These are phyloP conservation scores for Lentinula sp. DNA, from an alignment of 768 basidiomycete genomes.

Conservation along the genomic window DNA sequence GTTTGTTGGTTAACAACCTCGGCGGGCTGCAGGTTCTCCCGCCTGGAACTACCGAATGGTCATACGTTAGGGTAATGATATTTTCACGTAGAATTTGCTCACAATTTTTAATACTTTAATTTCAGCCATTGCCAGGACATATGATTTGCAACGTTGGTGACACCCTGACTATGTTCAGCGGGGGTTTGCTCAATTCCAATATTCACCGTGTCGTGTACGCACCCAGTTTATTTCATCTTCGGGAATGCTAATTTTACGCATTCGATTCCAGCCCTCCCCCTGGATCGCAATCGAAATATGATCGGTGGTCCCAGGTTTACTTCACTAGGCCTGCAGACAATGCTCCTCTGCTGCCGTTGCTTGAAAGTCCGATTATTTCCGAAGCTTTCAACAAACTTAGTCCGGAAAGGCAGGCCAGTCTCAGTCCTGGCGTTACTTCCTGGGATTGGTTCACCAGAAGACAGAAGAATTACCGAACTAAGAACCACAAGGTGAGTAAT, in stretches of 20 bases:
- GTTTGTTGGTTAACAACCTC: constrained; percentile 63
- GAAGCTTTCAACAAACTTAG: constrained; percentile 31
- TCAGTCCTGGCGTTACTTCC: constrained; percentile 28
- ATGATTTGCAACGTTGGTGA: constrained; percentile 62
- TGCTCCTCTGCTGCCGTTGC: constrained; percentile 42
- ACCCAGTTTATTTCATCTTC: background rate
- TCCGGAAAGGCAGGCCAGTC: constrained; percentile 20
- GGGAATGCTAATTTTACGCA: background rate
- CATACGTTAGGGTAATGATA: constrained; percentile 55
- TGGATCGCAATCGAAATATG: constrained; percentile 41
- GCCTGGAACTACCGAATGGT: constrained; percentile 58
- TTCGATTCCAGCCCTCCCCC: constrained; percentile 48
- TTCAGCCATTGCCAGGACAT: constrained; percentile 49
- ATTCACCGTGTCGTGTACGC: constrained; percentile 57
- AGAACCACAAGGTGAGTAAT: constrained; percentile 32
- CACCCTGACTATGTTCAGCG: constrained; percentile 55
- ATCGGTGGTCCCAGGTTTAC: constrained; percentile 65
- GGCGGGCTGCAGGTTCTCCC: constrained; percentile 67
- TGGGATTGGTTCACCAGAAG: constrained; percentile 40
- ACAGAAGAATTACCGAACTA: constrained; percentile 38
- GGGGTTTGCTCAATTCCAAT: constrained; percentile 58
- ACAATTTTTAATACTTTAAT: constrained; percentile 21
- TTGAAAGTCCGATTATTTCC: constrained; percentile 44
- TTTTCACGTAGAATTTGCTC: background rate
- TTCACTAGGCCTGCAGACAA: constrained; percentile 60